A percentile compares a stretch with the other conserved stretches of the same genome.
These are phyloP conservation scores for Arabis hirsuta DNA, from an alignment of 345 rosid genomes.

Conservation along the genomic window DNA sequence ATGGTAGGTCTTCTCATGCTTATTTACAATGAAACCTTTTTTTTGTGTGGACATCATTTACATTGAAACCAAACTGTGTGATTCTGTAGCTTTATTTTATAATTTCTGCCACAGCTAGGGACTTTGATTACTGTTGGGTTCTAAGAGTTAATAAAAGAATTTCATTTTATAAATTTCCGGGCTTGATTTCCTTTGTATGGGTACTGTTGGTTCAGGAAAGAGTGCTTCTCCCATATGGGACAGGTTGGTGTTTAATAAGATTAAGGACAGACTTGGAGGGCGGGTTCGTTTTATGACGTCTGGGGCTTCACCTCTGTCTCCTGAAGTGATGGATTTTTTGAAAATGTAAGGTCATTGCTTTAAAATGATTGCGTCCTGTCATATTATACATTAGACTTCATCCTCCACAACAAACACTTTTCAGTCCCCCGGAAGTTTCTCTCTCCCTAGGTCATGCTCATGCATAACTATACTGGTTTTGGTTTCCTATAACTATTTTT, in stretches of 20 bases:
- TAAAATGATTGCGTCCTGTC: neutral
- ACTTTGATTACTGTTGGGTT: constrained; percentile 1
- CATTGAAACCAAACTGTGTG: neutral
- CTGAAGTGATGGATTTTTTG: constrained; percentile 92
- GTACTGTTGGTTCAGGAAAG: constrained; percentile 59
- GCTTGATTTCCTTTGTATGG: constrained; percentile 23
- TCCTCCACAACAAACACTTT: constrained; percentile 16
- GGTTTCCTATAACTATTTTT: constrained; percentile 13
- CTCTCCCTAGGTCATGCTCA: constrained; percentile 13
- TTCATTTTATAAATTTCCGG: neutral
- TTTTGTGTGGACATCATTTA: too few species aligned
- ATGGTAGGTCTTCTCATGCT: constrained; percentile 55
- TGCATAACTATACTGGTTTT: constrained; percentile 7
- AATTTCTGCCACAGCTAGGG: constrained; percentile 1
- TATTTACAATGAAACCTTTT: constrained; percentile 14
- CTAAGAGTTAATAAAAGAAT: constrained; percentile 11
- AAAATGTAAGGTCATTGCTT: constrained; percentile 67
- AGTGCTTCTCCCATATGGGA: constrained; percentile 98
- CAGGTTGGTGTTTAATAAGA: constrained; percentile 93
- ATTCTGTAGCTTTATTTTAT: constrained; percentile 15
- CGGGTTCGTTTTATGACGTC: constrained; percentile 78
- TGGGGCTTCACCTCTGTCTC: constrained; percentile 98
- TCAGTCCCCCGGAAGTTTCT: constrained; percentile 11
- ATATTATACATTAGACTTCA: neutral
- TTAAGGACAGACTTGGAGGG: constrained; percentile 90